Evolutionary conservation across 2,329 filamentous ascomycete genomes (phyloP).

Genomic region (Aquanectria penicillioides): DNA sequence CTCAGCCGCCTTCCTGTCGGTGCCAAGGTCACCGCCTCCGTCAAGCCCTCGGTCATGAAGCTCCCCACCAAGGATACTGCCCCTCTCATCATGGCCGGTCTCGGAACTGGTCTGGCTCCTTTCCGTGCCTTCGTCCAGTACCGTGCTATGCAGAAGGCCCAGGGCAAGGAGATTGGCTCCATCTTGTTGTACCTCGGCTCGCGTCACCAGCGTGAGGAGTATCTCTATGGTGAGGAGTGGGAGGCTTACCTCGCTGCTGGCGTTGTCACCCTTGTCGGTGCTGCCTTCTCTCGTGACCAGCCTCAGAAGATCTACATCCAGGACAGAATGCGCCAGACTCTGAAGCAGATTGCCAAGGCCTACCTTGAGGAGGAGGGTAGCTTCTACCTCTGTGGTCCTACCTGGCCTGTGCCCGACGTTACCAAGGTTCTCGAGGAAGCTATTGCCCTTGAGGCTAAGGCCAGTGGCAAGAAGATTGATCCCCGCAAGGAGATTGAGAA

Average conservation of each 20-base stretch:
- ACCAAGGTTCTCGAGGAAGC: constrained; percentile 94
- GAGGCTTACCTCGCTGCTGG: constrained; percentile 96
- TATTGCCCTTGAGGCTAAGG: constrained; percentile 78
- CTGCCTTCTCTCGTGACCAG: constrained; percentile 96
- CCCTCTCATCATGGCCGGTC: constrained; percentile 97
- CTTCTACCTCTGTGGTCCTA: constrained; percentile 98
- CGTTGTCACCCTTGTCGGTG: constrained; percentile 91
- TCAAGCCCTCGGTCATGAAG: constrained; percentile 99
- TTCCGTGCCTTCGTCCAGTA: constrained; percentile 99
- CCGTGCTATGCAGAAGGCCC: constrained; percentile 96
- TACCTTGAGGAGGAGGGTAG: constrained; percentile 89
- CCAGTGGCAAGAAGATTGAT: constrained; percentile 81
- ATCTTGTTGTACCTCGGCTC: constrained; percentile 97
- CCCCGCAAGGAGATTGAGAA: constrained; percentile 92
- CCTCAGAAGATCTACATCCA: constrained; percentile 99
- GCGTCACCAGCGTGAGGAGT: constrained; percentile 97
- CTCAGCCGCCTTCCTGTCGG: constrained; percentile 81
- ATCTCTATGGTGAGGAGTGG: constrained; percentile 99
- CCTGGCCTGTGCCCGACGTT: constrained; percentile 98
- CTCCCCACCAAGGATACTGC: constrained; percentile 87
- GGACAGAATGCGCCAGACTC: constrained; percentile 92
- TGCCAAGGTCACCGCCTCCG: constrained; percentile 84
- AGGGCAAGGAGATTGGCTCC: constrained; percentile 92
- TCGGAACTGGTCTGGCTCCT: constrained; percentile 97
- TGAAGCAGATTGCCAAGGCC: constrained; percentile 83